A percentile compares a stretch with the other conserved stretches of the same genome.
Evolutionary conservation across 495 filamentous ascomycete species (phyloP).

Genomic region (Talaromyces trachyspermus): DNA sequence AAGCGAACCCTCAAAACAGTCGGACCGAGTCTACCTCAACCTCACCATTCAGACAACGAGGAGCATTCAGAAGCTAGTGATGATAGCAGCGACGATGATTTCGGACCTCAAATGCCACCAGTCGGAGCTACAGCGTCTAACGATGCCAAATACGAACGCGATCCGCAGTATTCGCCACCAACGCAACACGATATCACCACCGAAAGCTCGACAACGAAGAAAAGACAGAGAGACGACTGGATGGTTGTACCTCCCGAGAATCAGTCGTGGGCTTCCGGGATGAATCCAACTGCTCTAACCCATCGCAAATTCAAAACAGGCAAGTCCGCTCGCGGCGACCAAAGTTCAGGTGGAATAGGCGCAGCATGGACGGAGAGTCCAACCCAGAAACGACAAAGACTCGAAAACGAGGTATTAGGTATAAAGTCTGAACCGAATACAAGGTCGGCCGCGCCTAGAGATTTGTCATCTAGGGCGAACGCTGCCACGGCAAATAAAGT

Average conservation of each 20-base stretch:
- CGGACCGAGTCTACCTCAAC: neutral
- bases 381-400: slow-evolving; percentile 71
- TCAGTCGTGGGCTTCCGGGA: slow-evolving; percentile 53
- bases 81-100: slow-evolving; percentile 55
- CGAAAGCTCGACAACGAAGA: slow-evolving; percentile 27
- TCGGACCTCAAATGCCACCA: slow-evolving; percentile 75
- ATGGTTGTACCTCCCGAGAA: slow-evolving; percentile 80
- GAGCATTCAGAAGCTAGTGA: slow-evolving; percentile 17
- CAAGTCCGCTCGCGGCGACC: slow-evolving; percentile 45
- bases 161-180: slow-evolving; percentile 13
- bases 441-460: slow-evolving; percentile 10
- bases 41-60: neutral
- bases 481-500: slow-evolving; percentile 46
- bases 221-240: slow-evolving; percentile 74
- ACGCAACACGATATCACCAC: slow-evolving; percentile 15
- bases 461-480: slow-evolving; percentile 17
- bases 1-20: neutral
- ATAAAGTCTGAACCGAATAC: slow-evolving; percentile 28
- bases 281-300: slow-evolving; percentile 78
- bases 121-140: slow-evolving; percentile 22
- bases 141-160: slow-evolving; percentile 14
- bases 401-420: slow-evolving; percentile 83
- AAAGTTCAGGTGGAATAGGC: slow-evolving; percentile 33
- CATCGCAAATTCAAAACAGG: slow-evolving; percentile 80
- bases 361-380: slow-evolving; percentile 89